These are phyloP conservation scores for Leishmania guyanensis DNA, from an alignment of 208 protist genomes.

Conservation along the genomic window DNA sequence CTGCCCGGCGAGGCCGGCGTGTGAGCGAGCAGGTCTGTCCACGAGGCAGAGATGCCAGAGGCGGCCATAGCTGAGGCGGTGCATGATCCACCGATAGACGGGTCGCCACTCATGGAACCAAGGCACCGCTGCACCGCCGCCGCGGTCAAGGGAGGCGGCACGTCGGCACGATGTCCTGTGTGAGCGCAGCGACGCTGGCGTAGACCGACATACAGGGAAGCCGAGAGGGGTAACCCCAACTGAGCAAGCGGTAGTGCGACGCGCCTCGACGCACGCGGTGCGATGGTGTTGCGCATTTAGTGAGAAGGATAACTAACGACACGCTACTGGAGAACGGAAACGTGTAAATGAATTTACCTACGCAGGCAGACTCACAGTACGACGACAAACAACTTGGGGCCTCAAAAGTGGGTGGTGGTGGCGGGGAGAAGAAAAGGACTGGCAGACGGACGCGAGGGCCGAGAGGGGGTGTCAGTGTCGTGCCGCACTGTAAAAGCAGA, in stretches of 20 bases:
- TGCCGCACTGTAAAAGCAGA: neutral
- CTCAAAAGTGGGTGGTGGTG: neutral
- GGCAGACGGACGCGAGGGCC: neutral
- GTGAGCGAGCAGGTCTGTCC: constrained; percentile 20
- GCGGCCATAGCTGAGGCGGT: neutral
- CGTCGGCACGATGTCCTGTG: constrained; percentile 5
- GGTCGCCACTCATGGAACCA: neutral
- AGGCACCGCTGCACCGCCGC: constrained; percentile 5
- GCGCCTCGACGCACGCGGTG: neutral
- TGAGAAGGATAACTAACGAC: neutral
- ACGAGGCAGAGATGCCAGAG: constrained; percentile 2
- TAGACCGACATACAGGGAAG: neutral
- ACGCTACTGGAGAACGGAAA: neutral
- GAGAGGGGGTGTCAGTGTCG: neutral
- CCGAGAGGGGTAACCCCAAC: neutral
- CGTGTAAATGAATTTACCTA: neutral
- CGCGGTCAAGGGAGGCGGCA: constrained; percentile 17
- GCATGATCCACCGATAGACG: neutral
- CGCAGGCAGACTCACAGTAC: neutral
- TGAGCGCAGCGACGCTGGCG: constrained; percentile 1
- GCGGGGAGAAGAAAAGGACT: neutral
- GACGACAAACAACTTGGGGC: neutral
- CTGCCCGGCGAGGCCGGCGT: neutral
- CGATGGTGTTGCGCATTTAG: neutral
- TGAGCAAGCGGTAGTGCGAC: neutral